Evolutionary conservation across 352 stramenopile genomes (phyloP).

Genomic region (Phytopythium aichiense): DNA sequence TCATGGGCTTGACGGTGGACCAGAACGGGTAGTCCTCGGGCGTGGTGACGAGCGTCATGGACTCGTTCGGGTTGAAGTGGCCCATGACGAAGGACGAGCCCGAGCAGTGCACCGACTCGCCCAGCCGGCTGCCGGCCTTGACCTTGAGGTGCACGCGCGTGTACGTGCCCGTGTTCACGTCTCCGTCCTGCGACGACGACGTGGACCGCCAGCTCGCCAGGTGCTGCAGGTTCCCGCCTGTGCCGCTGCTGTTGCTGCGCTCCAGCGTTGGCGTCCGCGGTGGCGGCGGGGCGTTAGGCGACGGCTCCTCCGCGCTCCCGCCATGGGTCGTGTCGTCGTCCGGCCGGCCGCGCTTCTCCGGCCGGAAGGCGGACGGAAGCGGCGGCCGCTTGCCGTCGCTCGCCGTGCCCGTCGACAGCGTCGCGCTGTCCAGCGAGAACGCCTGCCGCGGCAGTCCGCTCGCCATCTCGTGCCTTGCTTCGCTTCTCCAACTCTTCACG

Average conservation of each 20-base stretch:
- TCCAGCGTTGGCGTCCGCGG: conserved; percentile 1
- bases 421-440: conserved; percentile 9
- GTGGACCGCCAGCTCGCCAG: conserved; percentile 31
- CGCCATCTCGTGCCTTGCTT: conserved; percentile 1
- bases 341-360: conserved; percentile 40
- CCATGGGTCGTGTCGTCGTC: conserved; percentile 14
- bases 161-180: conserved; percentile 81
- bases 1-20: conserved; percentile 92
- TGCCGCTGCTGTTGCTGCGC: not conserved
- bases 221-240: conserved; percentile 19
- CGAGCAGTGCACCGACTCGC: conserved; percentile 74
- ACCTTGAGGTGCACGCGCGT: conserved; percentile 76
- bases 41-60: conserved; percentile 94
- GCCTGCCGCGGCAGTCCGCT: conserved; percentile 11
- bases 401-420: conserved; percentile 22
- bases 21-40: conserved; percentile 96
- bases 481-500: too few species aligned
- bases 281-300: conserved; percentile 1
- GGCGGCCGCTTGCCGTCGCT: conserved; percentile 46
- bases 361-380: conserved; percentile 32
- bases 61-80: conserved; percentile 85
- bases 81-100: conserved; percentile 84
- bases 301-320: conserved; percentile 15
- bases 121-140: conserved; percentile 61
- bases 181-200: conserved; percentile 29